Conservation (phyloP, 306 rosid genomes). For the Vigna hirtella region DNA sequence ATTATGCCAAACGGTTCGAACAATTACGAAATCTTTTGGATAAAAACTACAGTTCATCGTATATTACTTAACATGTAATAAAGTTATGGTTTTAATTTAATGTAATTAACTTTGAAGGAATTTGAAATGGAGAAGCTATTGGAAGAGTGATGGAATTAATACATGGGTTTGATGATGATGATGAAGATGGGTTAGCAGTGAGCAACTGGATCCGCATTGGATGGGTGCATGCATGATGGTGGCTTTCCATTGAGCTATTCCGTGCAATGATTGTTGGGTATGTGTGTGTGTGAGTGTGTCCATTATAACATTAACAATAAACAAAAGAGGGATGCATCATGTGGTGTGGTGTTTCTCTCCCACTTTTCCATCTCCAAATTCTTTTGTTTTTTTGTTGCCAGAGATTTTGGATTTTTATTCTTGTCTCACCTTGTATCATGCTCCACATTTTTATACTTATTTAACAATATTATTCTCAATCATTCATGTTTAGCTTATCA, state of each 20-base stretch:
- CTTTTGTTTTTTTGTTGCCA: slow-evolving; percentile 50
- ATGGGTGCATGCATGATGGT: slow-evolving; percentile 25
- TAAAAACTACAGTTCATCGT: slow-evolving; percentile 44
- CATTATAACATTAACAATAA: slow-evolving; percentile 55
- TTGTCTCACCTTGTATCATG: slow-evolving; percentile 50
- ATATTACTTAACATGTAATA: too few relatives aligned
- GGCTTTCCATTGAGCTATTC: slow-evolving; percentile 63
- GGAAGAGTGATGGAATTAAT: not conserved
- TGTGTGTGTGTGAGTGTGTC: slow-evolving; percentile 31
- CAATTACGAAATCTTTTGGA: slow-evolving; percentile 68
- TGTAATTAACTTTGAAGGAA: too few relatives aligned
- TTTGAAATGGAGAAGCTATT: not conserved
- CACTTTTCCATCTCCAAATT: slow-evolving; percentile 58
- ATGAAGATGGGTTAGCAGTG: not conserved
- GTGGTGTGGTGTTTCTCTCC: slow-evolving; percentile 61
- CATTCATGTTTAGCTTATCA: slow-evolving; percentile 37
- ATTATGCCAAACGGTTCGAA: slow-evolving; percentile 86
- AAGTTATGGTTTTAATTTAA: too few relatives aligned
- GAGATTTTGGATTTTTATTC: slow-evolving; percentile 53
- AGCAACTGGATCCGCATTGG: slow-evolving; percentile 42
- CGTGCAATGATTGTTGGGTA: slow-evolving; percentile 67
- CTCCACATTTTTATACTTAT: slow-evolving; percentile 51
- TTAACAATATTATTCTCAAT: slow-evolving; percentile 35
- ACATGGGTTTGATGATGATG: not conserved
- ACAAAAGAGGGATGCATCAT: slow-evolving; percentile 44